Evolutionary conservation across 2,329 filamentous ascomycete species (phyloP), one percentile per base, ranked within the genome.

Genomic region (Neonectria punicea): DNA sequence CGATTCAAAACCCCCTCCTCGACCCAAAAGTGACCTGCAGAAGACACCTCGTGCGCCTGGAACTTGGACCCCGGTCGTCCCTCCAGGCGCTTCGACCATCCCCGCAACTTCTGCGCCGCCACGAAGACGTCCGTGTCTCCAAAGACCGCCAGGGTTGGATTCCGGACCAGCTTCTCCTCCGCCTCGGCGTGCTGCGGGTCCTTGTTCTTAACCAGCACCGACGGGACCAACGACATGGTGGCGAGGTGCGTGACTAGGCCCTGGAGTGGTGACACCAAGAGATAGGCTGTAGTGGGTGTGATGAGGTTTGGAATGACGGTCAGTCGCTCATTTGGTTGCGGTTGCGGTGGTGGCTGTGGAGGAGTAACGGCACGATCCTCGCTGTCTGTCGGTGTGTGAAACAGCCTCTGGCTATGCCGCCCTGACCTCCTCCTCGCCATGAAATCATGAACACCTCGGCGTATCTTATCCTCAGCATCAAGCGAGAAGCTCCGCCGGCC

Each of bases 61-160:
- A 90, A 89, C 54, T 67, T 73, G 18, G 86, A 87, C 1, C 76
- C 78, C 0, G 78, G 74, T 43, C 70, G 71, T 13, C 77, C 75
- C 18, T 79, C 76, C 49, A 94, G 79, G 64, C 82, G 84, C 44
- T 81, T 79, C 10, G 83, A 82, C 94, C 94, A 97, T 1, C 83
- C 80, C 11, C 86, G 84, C 70, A 94, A 82, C 76, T 88, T 92
- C 63, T 84, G 85, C 4, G 82, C 82, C 1, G 89, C 86, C 1
- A 92, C 90, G 69, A 98, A 97, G 0, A 85, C 80, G 77, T 98
- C 94, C 4, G 86, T 83, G 55, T 90, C 88, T 1, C 94, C 95
- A 74, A 90, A 97, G 0, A 97, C 78, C 0, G 88, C 89, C 36
- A 97, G 77, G 0, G 91, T 91, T 1, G 85, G 83, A 71, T 90